These are phyloP conservation scores for Kazachstania kunashirensis DNA, from an alignment of 805 yeast genomes.

Conservation along the genomic window DNA sequence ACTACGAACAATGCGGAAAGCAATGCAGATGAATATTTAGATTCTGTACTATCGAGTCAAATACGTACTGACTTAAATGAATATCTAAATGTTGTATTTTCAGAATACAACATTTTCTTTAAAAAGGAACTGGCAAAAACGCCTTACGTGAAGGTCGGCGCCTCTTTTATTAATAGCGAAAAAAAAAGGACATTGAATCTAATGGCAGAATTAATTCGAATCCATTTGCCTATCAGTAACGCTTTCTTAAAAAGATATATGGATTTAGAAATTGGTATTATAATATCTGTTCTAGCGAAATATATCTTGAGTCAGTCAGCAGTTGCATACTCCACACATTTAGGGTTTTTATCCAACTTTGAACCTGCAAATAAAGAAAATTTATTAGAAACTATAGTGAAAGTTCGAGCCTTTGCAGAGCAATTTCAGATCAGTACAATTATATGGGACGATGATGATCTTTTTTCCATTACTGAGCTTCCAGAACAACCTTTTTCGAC, in stretches of 20 bases:
- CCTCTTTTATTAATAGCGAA: not conserved
- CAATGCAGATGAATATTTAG: conserved; percentile 1
- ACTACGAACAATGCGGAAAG: not conserved
- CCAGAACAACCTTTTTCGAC: too few species aligned
- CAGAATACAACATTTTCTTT: conserved; percentile 7
- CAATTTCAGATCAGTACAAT: conserved; percentile 13
- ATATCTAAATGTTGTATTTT: conserved; percentile 8
- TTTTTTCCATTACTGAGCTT: conserved; percentile 1
- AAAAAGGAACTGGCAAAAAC: conserved; percentile 5
- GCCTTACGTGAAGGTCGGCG: not conserved
- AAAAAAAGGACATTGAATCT: conserved; percentile 3
- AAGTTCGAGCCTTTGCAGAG: conserved; percentile 10
- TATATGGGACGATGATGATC: conserved; percentile 13
- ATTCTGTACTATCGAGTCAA: conserved; percentile 2
- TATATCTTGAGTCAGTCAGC: conserved; percentile 10
- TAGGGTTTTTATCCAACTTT: conserved; percentile 10
- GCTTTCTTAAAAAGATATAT: conserved; percentile 12
- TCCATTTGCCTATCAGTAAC: conserved; percentile 13
- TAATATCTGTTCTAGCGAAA: conserved; percentile 8
- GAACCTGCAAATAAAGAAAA: conserved; percentile 7
- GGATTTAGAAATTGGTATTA: conserved; percentile 7
- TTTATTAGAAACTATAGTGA: conserved; percentile 8
- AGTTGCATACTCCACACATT: conserved; percentile 7
- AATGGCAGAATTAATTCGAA: conserved; percentile 9
- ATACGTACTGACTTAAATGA: conserved; percentile 11